phyloP scores from a whole-genome alignment of 2,329 filamentous ascomycete genomes.

The Keithomyces neogunnii region DNA sequence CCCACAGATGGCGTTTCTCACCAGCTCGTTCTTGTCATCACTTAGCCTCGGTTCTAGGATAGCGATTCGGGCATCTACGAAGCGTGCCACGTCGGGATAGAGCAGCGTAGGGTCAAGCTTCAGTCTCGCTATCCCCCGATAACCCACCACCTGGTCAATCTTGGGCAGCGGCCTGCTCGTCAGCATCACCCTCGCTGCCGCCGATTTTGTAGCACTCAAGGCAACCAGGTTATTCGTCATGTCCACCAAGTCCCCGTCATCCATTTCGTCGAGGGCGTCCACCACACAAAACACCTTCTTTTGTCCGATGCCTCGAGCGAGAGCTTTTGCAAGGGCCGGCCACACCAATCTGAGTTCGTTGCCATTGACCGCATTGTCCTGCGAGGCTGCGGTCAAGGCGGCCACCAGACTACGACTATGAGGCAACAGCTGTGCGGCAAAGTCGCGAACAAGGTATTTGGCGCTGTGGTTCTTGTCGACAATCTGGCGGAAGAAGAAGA shows the following conservation, averaged over 20 bases:
- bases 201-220: slow-evolving; percentile 21
- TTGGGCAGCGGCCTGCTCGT: slow-evolving; percentile 30
- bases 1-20: slow-evolving; percentile 22
- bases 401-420: slow-evolving; percentile 21
- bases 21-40: slow-evolving; percentile 6
- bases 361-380: background rate
- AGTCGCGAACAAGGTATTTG: slow-evolving; percentile 22
- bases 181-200: slow-evolving; percentile 29
- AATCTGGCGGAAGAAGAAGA: slow-evolving; percentile 32
- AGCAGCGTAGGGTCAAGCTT: background rate
- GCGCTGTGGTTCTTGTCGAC: slow-evolving; percentile 25
- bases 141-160: slow-evolving; percentile 21
- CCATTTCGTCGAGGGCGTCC: slow-evolving; percentile 40
- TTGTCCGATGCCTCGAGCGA: background rate
- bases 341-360: background rate
- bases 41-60: slow-evolving; percentile 8
- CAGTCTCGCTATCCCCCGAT: background rate
- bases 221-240: slow-evolving; percentile 19
- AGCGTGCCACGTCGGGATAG: background rate
- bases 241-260: slow-evolving; percentile 17
- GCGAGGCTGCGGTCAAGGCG: slow-evolving; percentile 11
- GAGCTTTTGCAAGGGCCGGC: background rate
- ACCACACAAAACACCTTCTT: slow-evolving; percentile 27
- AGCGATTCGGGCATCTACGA: background rate
- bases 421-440: slow-evolving; percentile 22